Percentiles rank a stretch among this genome's conserved stretches.
These are phyloP conservation scores for Anthostomella pinea DNA, from an alignment of 2,329 filamentous ascomycete species.

Conservation along the genomic window DNA sequence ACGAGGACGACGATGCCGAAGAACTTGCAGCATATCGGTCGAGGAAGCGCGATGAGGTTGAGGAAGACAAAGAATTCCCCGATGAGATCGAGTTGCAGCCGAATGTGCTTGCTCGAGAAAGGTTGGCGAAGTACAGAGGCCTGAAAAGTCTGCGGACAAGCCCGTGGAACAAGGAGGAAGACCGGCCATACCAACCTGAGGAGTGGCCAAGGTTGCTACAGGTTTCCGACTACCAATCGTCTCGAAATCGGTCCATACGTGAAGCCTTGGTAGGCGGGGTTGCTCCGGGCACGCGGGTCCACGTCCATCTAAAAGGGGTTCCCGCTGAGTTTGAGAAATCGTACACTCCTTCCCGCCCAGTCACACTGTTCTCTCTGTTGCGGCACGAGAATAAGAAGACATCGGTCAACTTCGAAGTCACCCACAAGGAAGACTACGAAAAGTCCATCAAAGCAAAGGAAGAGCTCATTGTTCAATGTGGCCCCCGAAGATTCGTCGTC, in stretches of 20 bases:
- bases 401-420: slow-evolving; percentile 84
- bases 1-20: slow-evolving; percentile 75
- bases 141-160: slow-evolving; percentile 88
- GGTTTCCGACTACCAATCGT: slow-evolving; percentile 84
- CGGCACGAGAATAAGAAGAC: slow-evolving; percentile 95
- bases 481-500: slow-evolving; percentile 79
- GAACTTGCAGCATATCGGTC: slow-evolving; percentile 80
- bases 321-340: slow-evolving; percentile 42
- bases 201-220: slow-evolving; percentile 86
- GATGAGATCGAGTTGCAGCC: slow-evolving; percentile 96
- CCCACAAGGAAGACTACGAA: slow-evolving; percentile 73
- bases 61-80: slow-evolving; percentile 92
- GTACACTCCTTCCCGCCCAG: slow-evolving; percentile 55
- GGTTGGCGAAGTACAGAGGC: slow-evolving; percentile 82
- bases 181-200: slow-evolving; percentile 80
- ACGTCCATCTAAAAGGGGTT: slow-evolving; percentile 66
- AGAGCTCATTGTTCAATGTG: slow-evolving; percentile 87
- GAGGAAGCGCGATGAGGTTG: slow-evolving; percentile 73
- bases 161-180: slow-evolving; percentile 84
- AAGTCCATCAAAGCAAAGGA: slow-evolving; percentile 86
- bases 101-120: slow-evolving; percentile 78
- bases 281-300: slow-evolving; percentile 76
- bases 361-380: slow-evolving; percentile 81
- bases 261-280: slow-evolving; percentile 91
- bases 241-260: slow-evolving; percentile 70